Base-by-base conservation (phyloP, 805 yeast genomes). In the Saccharomyces paradoxus region DNA sequence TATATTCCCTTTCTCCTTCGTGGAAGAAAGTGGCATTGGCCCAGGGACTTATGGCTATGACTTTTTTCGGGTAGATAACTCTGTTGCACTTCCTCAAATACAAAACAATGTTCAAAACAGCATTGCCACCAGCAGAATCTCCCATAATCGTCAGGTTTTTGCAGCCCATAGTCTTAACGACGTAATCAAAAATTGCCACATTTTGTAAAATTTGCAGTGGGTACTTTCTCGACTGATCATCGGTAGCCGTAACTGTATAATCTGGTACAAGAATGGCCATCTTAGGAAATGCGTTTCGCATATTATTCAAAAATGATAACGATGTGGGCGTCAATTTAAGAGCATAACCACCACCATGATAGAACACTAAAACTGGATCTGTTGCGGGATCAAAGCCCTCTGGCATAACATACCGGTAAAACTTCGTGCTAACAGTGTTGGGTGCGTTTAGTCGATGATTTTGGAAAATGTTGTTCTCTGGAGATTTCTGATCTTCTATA, bases 301-400 rank as follows among this genome's bases (percentile, higher is more conserved):
- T 14, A 27, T 58, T 57, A 3, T 50, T 52, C 44, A 63, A 41
- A 29, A 57, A 63, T 2, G 50, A 27, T n/a, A 62, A 27, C 3
- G 58, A 53, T 14, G 53, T 30, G 0, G 65, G 59, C 1, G 59
- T 41, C 41, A 62, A 46, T 48, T 57, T 58, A 2, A 63, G 22
- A 12, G 63, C 61, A 56, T 59, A 64, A 2, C 68, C 69, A 49
- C 69, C 69, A 29, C 69, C 69, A 51, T 65, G 69, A 9, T 59
- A 52, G 48, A 57, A 65, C 10, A 64, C 26, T 24, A 65, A 24
- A 21, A 60, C 52, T 0, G 58, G 59, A 31, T 63, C 68, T 4
- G 13, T 28, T n/a, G 17, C 30, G 7, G 62, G 56, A 48, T 61
- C 53, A 46, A 61, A 63, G 29, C 49, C 46, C 1, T 31, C 37